phyloP scores from a whole-genome alignment of 306 rosid genomes.

The Betula pendula region DNA sequence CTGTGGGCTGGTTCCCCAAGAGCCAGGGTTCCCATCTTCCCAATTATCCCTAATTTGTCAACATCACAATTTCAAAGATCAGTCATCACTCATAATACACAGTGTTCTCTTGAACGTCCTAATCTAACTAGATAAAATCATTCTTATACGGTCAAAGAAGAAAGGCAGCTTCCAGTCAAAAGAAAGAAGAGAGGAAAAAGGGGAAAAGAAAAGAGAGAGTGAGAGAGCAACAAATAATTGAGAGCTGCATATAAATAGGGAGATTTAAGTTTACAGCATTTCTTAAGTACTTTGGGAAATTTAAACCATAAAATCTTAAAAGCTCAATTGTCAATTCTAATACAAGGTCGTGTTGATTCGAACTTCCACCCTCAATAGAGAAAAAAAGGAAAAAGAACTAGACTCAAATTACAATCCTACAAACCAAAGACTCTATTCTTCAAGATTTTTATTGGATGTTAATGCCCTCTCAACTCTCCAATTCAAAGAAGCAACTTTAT shows the following conservation, averaged over 20 bases:
- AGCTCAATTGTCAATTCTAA: background rate
- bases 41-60: constrained; percentile 74
- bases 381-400: background rate
- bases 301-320: background rate
- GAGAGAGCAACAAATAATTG: no score
- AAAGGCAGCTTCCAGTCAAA: background rate
- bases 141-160: background rate
- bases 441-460: background rate
- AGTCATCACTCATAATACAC: constrained; percentile 25
- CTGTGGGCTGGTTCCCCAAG: constrained; percentile 96
- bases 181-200: background rate
- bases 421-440: no score
- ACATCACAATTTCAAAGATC: constrained; percentile 26
- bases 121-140: background rate
- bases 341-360: background rate
- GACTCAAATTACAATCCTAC: background rate
- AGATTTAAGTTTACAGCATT: no score
- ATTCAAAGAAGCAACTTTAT: background rate
- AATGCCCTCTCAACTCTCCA: background rate
- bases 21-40: constrained; percentile 98
- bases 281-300: background rate
- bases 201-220: background rate
- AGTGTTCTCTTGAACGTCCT: background rate
- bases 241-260: background rate
- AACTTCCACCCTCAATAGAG: background rate